These are phyloP conservation scores for Spizellomyces sp. DNA, from an alignment of 192 early-diverging fungal species.

Conservation along the genomic window DNA sequence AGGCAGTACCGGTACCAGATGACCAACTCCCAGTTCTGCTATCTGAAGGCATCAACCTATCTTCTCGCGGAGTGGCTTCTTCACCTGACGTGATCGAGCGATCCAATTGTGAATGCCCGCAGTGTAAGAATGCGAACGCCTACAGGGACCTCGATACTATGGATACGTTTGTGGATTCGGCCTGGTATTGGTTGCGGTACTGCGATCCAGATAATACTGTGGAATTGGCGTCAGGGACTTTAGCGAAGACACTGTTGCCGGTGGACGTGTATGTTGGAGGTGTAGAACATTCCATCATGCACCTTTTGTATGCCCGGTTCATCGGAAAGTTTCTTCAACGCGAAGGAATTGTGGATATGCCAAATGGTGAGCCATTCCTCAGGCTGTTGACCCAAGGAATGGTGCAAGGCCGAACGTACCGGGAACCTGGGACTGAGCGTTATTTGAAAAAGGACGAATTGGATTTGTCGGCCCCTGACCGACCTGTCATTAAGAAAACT, in stretches of 20 bases:
- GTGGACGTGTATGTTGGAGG: constrained; percentile 95
- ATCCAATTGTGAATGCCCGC: background rate
- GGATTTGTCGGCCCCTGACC: constrained; percentile 45
- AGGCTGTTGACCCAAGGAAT: constrained; percentile 89
- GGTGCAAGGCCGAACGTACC: constrained; percentile 87
- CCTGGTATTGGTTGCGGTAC: constrained; percentile 94
- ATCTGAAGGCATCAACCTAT: constrained; percentile 50
- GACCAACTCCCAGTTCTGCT: constrained; percentile 76
- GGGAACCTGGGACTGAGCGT: constrained; percentile 69
- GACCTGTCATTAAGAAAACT: constrained; percentile 63
- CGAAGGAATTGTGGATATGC: constrained; percentile 48
- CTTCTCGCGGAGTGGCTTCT: constrained; percentile 41
- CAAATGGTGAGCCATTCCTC: constrained; percentile 83
- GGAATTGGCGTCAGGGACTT: constrained; percentile 19
- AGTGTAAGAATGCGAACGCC: constrained; percentile 44
- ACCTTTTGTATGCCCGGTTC: constrained; percentile 92
- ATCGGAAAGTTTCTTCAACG: constrained; percentile 75
- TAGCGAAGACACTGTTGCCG: constrained; percentile 64
- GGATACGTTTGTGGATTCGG: constrained; percentile 98
- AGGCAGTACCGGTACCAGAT: constrained; percentile 82
- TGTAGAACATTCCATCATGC: constrained; percentile 91
- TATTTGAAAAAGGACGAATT: constrained; percentile 81
- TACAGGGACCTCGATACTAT: constrained; percentile 89
- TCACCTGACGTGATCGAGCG: background rate
- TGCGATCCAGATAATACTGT: constrained; percentile 65